Conservation (phyloP, 2,329 filamentous ascomycete genomes). For the Botrytis byssoidea region DNA sequence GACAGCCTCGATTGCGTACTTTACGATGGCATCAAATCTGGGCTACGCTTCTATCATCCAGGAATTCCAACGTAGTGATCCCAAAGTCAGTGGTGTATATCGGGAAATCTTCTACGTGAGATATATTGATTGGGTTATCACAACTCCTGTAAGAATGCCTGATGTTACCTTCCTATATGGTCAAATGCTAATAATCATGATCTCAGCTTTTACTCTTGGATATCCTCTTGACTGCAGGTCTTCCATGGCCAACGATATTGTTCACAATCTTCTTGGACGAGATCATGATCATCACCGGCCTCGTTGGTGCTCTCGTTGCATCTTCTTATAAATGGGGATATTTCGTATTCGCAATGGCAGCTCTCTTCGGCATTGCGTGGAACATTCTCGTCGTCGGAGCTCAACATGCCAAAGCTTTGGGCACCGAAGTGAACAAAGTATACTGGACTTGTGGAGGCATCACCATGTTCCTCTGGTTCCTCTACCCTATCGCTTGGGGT, state of each 20-base stretch:
- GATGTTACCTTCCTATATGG: not conserved
- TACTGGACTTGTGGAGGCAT: slow-evolving; percentile 57
- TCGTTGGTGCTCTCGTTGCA: slow-evolving; percentile 62
- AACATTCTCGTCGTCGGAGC: slow-evolving; percentile 57
- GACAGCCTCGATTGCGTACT: slow-evolving; percentile 62
- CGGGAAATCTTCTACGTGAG: slow-evolving; percentile 66
- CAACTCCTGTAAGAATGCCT: slow-evolving; percentile 49
- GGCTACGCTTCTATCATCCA: slow-evolving; percentile 63
- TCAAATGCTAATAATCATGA: not conserved
- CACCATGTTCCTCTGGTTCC: slow-evolving; percentile 60
- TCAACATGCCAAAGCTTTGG: slow-evolving; percentile 54
- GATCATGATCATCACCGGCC: slow-evolving; percentile 66
- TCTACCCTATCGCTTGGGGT: slow-evolving; percentile 66
- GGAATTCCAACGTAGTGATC: slow-evolving; percentile 50
- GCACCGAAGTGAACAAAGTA: slow-evolving; percentile 50
- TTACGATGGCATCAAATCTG: slow-evolving; percentile 64
- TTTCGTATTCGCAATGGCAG: slow-evolving; percentile 54
- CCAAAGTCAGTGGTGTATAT: slow-evolving; percentile 49
- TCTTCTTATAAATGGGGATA: slow-evolving; percentile 69
- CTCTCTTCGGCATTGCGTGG: slow-evolving; percentile 60
- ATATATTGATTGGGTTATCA: slow-evolving; percentile 64
- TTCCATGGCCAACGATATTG: slow-evolving; percentile 63
- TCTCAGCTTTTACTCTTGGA: slow-evolving; percentile 56
- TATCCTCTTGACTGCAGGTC: slow-evolving; percentile 60
- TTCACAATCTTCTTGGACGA: slow-evolving; percentile 61